phyloP scores from a whole-genome alignment of 768 basidiomycete species.

The Suillus americanus region DNA sequence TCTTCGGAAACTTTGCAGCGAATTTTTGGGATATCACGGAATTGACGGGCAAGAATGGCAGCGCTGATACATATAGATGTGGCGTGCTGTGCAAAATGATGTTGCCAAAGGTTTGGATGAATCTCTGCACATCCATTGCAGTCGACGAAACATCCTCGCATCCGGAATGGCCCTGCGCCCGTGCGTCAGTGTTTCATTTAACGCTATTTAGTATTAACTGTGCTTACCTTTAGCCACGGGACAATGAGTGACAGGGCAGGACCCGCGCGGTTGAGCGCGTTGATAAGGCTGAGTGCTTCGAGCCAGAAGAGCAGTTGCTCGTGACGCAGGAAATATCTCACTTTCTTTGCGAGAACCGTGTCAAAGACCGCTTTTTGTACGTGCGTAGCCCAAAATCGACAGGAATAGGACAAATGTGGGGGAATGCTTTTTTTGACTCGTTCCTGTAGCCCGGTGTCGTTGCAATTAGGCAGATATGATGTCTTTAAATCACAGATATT shows the following conservation, averaged over 20 bases:
- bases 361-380: not conserved
- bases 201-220: not conserved
- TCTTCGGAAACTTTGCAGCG: not conserved
- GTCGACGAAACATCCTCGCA: not conserved
- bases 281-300: slow-evolving; percentile 4
- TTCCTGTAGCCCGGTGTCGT: slow-evolving; percentile 13
- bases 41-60: slow-evolving; percentile 24
- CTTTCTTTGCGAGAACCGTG: not conserved
- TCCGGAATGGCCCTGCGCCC: not conserved
- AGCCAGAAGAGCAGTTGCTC: slow-evolving; percentile 13
- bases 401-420: slow-evolving; percentile 9
- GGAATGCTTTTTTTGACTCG: slow-evolving; percentile 5
- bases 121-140: slow-evolving; percentile 11
- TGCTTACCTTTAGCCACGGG: not conserved
- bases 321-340: not conserved
- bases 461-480: slow-evolving; percentile 29
- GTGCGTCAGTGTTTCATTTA: not conserved
- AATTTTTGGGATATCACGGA: slow-evolving; percentile 20
- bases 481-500: slow-evolving; percentile 35
- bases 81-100: slow-evolving; percentile 19
- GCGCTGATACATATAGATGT: slow-evolving; percentile 26
- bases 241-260: not conserved
- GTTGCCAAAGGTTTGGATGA: slow-evolving; percentile 13
- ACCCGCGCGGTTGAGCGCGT: not conserved
- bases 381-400: slow-evolving; percentile 13